Evolutionary conservation across 345 rosid genomes (phyloP), one percentile per base, ranked within the genome.

Genomic region (Eucalyptus polybractea): DNA sequence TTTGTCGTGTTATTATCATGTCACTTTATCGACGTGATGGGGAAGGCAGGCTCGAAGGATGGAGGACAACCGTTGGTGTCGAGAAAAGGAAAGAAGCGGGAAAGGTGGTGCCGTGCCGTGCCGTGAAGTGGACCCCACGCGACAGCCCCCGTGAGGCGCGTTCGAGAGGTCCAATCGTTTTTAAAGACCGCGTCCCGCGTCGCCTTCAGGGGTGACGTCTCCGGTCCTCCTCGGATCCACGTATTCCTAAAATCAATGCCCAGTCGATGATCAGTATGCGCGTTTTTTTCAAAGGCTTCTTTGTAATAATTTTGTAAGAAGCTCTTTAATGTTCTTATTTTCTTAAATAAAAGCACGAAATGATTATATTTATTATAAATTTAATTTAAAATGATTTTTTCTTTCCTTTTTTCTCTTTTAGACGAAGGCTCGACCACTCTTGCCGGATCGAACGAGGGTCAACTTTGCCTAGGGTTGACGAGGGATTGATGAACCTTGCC

Each of bases 381-480:
- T 0, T 53, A n/a, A 21, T 7, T 53, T 53, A 51, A 6, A 50
- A 53, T 53, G 3, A 7, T 3, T 1, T 3, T 7, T 53, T 53
- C 1, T 3, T 53, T 19, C 2, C 0, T 7, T 7, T 37, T n/a
- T 53, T 53, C 10, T 7, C 10, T 19, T 7, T 19, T 4, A 0
- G 1, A 7, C 0, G 1, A 53, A 10, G 58, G 25, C 58, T 53
- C 2, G 1, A 1, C 58, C 0, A 21, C 10, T 4, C 4, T 8
- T 1, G 5, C 0, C 2, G 4, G 4, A 53, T 53, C 0, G 10
- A 53, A 19, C 0, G 25, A 21, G 25, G 5, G 58, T 4, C 0
- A 1, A 1, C 25, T 25, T 53, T 10, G 2, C 25, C 25, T 53
- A 21, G 2, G 10, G 25, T 7, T 0, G 10, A 53, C 2, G 5